Evolutionary conservation across 306 rosid species (phyloP), one percentile per base, ranked within the genome.

Genomic region (Inga laurina): DNA sequence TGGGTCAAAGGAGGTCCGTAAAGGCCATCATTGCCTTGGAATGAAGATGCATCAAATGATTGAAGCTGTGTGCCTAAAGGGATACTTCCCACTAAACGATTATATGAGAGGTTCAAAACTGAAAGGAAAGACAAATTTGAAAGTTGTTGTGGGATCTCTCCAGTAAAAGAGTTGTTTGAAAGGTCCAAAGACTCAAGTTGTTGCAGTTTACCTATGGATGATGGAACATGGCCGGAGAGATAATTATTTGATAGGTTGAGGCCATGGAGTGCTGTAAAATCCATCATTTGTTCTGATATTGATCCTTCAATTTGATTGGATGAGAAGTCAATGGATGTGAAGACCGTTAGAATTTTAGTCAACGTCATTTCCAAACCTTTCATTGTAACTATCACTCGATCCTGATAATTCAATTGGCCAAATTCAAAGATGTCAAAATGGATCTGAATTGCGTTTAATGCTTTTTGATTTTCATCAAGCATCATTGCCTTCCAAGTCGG

Each of bases 231-330:
- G 11, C 85, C 86, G 1, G 54, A 6, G 16, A 90, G 59, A 76
- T 73, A 75, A 85, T 90, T 90, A 13, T 82, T 22, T 18, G 91
- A 90, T 34, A 86, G 19, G 79, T 90, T 86, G 39, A 88, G 89
- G 0, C 39, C 34, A 6, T 0, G 0, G 0, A 90, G 85, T 68
- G 76, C 66, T 54, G 8, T 48, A 7, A 90, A 39, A 30, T 83
- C 12, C 75, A 86, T 85, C n/a, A 88, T 43, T 21, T 83, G 82
- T 74, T 76, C 37, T n/a, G 91, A 91, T 86, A 90, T 85, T 52
- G 52, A 1, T 45, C 91, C 93, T 1, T 41, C n/a, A 57, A 88
- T 10, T 0, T 48, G 41, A 81, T 90, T 88, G 76, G 66, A 66
- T 21, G 93, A 90, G 22, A 86, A 41, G 67, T 90, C 97, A 15